Percentiles rank a stretch among this genome's conserved stretches.
These are phyloP conservation scores for Phytopythium chamaehyphon DNA, from an alignment of 352 stramenopile species.

Conservation along the genomic window DNA sequence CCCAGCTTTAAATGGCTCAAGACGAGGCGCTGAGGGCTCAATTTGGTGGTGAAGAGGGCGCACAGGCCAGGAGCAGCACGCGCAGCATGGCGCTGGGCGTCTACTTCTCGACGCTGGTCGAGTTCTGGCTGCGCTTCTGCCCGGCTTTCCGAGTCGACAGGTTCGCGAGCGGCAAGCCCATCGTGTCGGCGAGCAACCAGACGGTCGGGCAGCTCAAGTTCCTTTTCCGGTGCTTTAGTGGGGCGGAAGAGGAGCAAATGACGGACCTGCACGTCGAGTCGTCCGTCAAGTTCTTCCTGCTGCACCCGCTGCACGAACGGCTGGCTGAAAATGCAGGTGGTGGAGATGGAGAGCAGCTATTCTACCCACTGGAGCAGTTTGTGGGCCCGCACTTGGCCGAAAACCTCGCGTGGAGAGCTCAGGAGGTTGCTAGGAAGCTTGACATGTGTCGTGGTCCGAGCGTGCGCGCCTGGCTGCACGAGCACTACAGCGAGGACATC, in stretches of 20 bases:
- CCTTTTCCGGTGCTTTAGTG: constrained; percentile 45
- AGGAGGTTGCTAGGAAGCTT: constrained; percentile 66
- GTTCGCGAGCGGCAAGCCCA: constrained; percentile 54
- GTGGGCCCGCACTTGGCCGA: constrained; percentile 69
- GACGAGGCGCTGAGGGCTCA: constrained; percentile 4
- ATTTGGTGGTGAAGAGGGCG: constrained; percentile 23
- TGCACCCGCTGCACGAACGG: constrained; percentile 31
- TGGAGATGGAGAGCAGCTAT: not conserved
- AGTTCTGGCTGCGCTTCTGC: constrained; percentile 65
- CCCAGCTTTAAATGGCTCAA: not conserved
- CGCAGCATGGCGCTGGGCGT: constrained; percentile 47
- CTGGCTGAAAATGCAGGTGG: not conserved
- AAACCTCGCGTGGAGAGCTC: constrained; percentile 65
- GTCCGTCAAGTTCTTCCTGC: constrained; percentile 78
- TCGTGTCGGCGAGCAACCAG: constrained; percentile 53
- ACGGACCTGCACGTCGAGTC: constrained; percentile 66
- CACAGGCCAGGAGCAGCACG: constrained; percentile 16
- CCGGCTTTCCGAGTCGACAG: constrained; percentile 33
- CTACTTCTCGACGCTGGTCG: constrained; percentile 67
- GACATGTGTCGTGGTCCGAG: constrained; percentile 49
- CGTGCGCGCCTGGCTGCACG: constrained; percentile 44
- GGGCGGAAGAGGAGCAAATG: constrained; percentile 7
- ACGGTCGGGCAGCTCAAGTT: constrained; percentile 79
- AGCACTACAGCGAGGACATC: constrained; percentile 48
- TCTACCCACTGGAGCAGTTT: constrained; percentile 54